phyloP scores from a whole-genome alignment of 371 early-diverging fungal species.

The Mucor plumbeus region DNA sequence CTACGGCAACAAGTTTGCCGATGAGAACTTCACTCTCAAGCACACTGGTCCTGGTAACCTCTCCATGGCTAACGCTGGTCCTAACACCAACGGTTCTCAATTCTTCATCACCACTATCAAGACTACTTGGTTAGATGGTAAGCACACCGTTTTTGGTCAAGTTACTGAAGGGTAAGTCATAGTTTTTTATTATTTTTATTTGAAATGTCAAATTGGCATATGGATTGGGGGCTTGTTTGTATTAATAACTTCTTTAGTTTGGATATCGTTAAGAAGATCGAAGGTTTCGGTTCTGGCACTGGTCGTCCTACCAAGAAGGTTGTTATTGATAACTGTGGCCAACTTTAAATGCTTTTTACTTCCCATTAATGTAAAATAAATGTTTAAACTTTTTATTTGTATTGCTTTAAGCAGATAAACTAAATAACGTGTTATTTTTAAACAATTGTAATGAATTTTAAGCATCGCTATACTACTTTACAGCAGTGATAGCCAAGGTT shows the following conservation, averaged over 20 bases:
- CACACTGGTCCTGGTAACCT: constrained; percentile 89
- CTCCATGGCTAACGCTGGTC: constrained; percentile 98
- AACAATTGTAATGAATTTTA: too few relatives aligned
- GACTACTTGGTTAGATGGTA: constrained; percentile 95
- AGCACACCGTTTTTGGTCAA: constrained; percentile 99
- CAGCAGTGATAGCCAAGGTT: too few relatives aligned
- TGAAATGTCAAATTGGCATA: background rate
- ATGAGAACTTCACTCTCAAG: constrained; percentile 97
- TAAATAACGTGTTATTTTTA: too few relatives aligned
- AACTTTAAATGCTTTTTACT: constrained; percentile 42
- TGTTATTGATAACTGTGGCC: constrained; percentile 72
- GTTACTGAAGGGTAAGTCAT: constrained; percentile 79
- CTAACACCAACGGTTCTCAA: constrained; percentile 97
- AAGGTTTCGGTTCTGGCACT: constrained; percentile 62
- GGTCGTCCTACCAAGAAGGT: constrained; percentile 66
- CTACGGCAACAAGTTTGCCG: constrained; percentile 93
- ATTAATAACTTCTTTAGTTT: constrained; percentile 29
- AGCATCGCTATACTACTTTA: too few relatives aligned
- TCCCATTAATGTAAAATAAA: too few relatives aligned
- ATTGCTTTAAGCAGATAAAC: too few relatives aligned
- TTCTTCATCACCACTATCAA: constrained; percentile 95
- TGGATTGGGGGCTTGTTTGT: background rate
- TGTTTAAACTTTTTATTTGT: too few relatives aligned
- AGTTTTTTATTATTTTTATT: background rate
- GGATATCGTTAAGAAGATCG: constrained; percentile 81